A percentile compares a stretch with the other conserved stretches of the same genome.
These are phyloP conservation scores for Cyberlindnera amylophila DNA, from an alignment of 805 yeast species.

Conservation along the genomic window DNA sequence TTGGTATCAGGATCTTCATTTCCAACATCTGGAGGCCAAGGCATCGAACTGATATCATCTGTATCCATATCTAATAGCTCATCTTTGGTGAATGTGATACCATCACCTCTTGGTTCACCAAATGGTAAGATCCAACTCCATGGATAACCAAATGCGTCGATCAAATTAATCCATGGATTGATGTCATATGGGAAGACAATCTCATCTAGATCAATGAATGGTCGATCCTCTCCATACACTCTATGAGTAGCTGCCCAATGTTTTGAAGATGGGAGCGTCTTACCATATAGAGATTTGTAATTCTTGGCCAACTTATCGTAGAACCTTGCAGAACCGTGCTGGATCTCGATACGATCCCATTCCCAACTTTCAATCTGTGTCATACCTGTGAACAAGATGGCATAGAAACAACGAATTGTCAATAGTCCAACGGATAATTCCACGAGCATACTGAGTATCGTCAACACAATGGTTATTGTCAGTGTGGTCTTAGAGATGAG, in stretches of 20 bases:
- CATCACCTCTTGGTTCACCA: slow-evolving; percentile 59
- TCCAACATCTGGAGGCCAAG: slow-evolving; percentile 94
- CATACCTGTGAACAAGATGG: slow-evolving; percentile 58
- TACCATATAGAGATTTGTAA: slow-evolving; percentile 30
- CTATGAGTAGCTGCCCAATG: slow-evolving; percentile 8
- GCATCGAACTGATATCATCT: slow-evolving; percentile 60
- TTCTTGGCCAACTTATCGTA: slow-evolving; percentile 47
- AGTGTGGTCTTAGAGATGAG: slow-evolving; percentile 50
- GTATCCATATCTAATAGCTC: slow-evolving; percentile 44
- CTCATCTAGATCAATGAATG: slow-evolving; percentile 51
- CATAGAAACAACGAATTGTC: slow-evolving; percentile 55
- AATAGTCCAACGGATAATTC: slow-evolving; percentile 55
- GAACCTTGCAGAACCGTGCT: slow-evolving; percentile 51
- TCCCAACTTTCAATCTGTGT: slow-evolving; percentile 96
- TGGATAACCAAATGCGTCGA: slow-evolving; percentile 53
- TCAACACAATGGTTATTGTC: slow-evolving; percentile 47
- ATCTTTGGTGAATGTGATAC: slow-evolving; percentile 52
- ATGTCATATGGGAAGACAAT: slow-evolving; percentile 82
- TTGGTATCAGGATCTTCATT: slow-evolving; percentile 34
- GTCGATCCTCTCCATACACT: slow-evolving; percentile 14
- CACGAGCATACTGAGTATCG: slow-evolving; percentile 58
- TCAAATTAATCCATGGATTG: slow-evolving; percentile 53
- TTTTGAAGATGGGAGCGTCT: slow-evolving; percentile 23
- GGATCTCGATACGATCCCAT: slow-evolving; percentile 69
- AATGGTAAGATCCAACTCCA: slow-evolving; percentile 71